Evolutionary conservation across 495 filamentous ascomycete species (phyloP).

Genomic region (Neurospora tetrasperma): DNA sequence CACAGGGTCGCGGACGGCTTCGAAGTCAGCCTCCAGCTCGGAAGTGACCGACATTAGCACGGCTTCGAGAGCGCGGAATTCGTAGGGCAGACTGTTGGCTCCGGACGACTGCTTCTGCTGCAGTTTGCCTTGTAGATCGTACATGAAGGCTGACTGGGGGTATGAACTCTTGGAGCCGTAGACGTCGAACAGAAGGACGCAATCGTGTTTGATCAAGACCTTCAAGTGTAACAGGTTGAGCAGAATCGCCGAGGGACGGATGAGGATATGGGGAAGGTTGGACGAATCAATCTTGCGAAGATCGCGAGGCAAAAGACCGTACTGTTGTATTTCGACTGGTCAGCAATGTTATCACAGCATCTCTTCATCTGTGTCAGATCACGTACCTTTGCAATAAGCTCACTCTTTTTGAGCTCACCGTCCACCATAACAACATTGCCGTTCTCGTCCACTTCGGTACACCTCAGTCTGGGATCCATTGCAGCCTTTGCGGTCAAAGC

Average conservation of each 20-base stretch:
- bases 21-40: constrained; percentile 86
- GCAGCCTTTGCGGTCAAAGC: constrained; percentile 58
- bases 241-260: constrained; percentile 87
- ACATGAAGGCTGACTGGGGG: constrained; percentile 92
- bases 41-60: constrained; percentile 75
- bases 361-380: not conserved
- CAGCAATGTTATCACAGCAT: not conserved
- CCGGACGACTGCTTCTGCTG: constrained; percentile 41
- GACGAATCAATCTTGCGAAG: constrained; percentile 97
- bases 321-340: constrained; percentile 43
- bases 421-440: constrained; percentile 93
- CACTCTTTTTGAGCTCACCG: constrained; percentile 93
- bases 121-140: constrained; percentile 63
- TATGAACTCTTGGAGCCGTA: constrained; percentile 93
- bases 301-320: constrained; percentile 90
- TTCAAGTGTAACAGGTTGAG: constrained; percentile 91
- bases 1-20: constrained; percentile 83
- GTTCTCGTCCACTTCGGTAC: constrained; percentile 87
- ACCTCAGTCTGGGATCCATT: constrained; percentile 73
- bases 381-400: constrained; percentile 87
- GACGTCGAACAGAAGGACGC: constrained; percentile 89
- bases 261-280: constrained; percentile 89
- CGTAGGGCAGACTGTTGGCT: constrained; percentile 51
- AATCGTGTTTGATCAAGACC: constrained; percentile 86
- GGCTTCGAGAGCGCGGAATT: constrained; percentile 69